Base-by-base conservation (phyloP, 2,329 filamentous ascomycete species). In the Didymosphaeria variabile region DNA sequence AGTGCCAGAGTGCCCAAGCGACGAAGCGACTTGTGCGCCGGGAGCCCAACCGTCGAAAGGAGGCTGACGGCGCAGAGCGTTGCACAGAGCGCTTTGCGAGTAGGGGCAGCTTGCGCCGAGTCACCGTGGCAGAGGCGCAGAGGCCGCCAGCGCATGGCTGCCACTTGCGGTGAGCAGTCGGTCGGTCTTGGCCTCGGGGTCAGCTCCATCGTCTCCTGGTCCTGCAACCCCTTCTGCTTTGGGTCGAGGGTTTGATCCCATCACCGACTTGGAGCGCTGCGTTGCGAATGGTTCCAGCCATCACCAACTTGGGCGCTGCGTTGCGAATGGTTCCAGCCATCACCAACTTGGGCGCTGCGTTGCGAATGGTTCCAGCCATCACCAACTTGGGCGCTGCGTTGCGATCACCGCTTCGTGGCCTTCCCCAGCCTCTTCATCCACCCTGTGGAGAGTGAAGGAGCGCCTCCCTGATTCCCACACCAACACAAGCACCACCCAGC, bases 401-500 rank as follows among this genome's bases (percentile, higher is more conserved):
- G n/a, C n/a, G n/a, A n/a, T 57, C 15, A 32, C 55, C 26, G 17
- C 46, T 31, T n/a, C 2, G 17, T 38, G 38, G 23, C 57, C n/a
- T n/a, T 17, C 29, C 54, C 42, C 57, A 23, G 42, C 58, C n/a
- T 19, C 49, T 9, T 21, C 53, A 29, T 47, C 40, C 58, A 53
- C 19, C 38, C 32, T 29, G n/a, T n/a, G n/a, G n/a, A n/a, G 65
- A 70, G 66, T 71, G 67, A 70, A 71, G 69, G 67, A 26, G 17
- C 42, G 38, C 23, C 23, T 32, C 52, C 17, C 23, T 2, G 44
- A 32, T 17, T 42, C 29, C 19, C 21, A 26, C 47, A 53, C 29
- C 19, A 21, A 26, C 47, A 53, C 59, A 45, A 52, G 55, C 42
- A 58, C 62, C 44, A 19, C 21, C 29, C 40, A 60, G 40, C 40